Base-by-base conservation (phyloP, 768 basidiomycete genomes). In the Naganishia vaughanmartiniae region DNA sequence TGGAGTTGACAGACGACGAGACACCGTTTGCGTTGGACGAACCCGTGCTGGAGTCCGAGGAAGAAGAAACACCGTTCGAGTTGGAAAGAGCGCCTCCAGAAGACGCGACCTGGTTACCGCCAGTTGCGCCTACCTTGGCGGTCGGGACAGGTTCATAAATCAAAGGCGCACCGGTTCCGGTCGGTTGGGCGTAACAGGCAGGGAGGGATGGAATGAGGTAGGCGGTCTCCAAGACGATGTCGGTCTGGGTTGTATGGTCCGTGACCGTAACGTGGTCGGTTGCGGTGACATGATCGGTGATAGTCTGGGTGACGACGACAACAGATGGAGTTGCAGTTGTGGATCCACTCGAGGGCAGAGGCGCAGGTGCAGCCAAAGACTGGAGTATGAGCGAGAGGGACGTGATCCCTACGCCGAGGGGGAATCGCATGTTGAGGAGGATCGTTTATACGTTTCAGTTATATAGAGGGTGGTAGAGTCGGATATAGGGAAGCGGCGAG, bases 171-270 rank as follows among this genome's bases (percentile, higher is more conserved):
- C 36, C 57, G 19, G 57, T 54, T 2, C 53, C 53, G n/a, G 53
- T 54, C n/a, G 53, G 53, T n/a, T 24, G 28, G 3, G 53, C 53
- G 53, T 54, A 54, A 54, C 53, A 54, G 15, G 53, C 15, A 4
- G 36, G 31, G 10, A 33, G 11, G 30, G 24, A n/a, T 9, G 36
- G n/a, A 30, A 42, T 7, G 10, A 58, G 19, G 57, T 58, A 58
- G 26, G 57, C 57, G 24, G 57, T 58, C 57, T 58, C 57, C 26
- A 58, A 19, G 9, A 58, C 31, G 57, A 58, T 58, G 57, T 58
- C 31, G n/a, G 57, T 58, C 17, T 58, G 26, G 9, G 36, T 42
- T 12, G 57, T 58, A 30, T 58, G 57, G 36, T 58, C 57, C 26
- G 57, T 58, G 26, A 58, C 33, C 30, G 57, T 58, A 11, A 42